A percentile compares a stretch with the other conserved stretches of the same genome.
Conservation (phyloP, 768 basidiomycete genomes). For the Suillus ampliporus region DNA sequence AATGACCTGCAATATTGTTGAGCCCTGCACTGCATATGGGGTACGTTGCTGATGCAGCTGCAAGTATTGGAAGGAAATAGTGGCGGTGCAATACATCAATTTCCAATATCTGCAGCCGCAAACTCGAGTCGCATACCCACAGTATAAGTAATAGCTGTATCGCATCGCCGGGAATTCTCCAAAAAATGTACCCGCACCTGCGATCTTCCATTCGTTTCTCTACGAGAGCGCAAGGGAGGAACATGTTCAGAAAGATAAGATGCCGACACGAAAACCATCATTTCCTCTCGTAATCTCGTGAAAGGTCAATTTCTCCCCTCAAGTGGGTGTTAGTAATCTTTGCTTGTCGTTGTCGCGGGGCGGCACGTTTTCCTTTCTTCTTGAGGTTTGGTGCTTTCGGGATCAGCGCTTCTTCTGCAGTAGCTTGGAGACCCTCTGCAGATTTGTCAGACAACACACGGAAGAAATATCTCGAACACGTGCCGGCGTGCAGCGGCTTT, state of each 20-base stretch:
- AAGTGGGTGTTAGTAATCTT: constrained; percentile 91
- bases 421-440: constrained; percentile 81
- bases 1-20: too few species aligned
- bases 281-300: constrained; percentile 62
- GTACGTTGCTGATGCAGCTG: neutral
- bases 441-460: constrained; percentile 4
- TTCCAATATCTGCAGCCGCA: neutral
- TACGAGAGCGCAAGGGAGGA: neutral
- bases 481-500: constrained; percentile 79
- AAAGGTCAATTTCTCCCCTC: constrained; percentile 85
- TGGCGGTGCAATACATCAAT: too few species aligned
- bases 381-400: constrained; percentile 66
- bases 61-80: neutral
- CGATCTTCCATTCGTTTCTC: too few species aligned
- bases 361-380: constrained; percentile 84
- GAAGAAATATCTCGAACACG: constrained; percentile 20
- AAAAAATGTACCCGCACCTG: neutral
- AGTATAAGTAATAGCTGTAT: neutral
- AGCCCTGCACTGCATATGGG: too few species aligned
- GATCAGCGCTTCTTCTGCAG: constrained; percentile 63
- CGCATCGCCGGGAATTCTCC: neutral
- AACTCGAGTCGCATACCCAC: neutral
- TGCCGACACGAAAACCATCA: neutral
- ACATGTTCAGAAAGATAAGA: neutral
- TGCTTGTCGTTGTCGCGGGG: constrained; percentile 73